Evolutionary conservation across 495 filamentous ascomycete genomes (phyloP), one percentile per base, ranked within the genome.

Genomic region (Talaromyces trachyspermus): DNA sequence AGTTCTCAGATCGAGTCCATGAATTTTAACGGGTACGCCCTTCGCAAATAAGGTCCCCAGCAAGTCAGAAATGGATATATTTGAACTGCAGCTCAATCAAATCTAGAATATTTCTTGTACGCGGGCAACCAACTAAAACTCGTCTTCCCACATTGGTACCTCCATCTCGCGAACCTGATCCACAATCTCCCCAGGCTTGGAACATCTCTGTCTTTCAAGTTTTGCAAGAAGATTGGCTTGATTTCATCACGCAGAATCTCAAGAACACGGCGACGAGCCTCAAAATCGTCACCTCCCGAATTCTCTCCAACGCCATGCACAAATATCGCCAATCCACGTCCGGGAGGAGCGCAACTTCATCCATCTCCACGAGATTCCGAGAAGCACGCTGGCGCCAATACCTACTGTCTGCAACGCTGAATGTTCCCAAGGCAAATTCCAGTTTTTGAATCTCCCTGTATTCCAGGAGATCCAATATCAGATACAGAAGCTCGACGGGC

Each of bases 171-270:
- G 27, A 30, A 30, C 27, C 27, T 30, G 27, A 7, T 30, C 27
- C 27, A 30, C 27, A 30, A 30, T 30, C 27, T 30, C 27, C 27
- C 22, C 38, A 42, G 38, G 20, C 38, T 42, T 22, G 38, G 38
- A 42, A 42, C 18, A 20, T 14, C 20, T 42, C 38, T 42, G 18
- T 42, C 20, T 19, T 42, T 42, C 38, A 42, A 11, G 38, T 42
- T 42, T 10, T 14, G 14, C 18, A 42, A 14, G n/a, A 20, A 42
- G 14, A 42, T 11, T 20, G 3, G 19, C 38, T 25, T 25, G 6
- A 42, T 42, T 30, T 30, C 27, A 23, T 42, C 38, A 42, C 38
- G 20, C 38, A 42, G 20, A 42, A 42, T 23, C 8, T 25, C 22
- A 42, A 18, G 38, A 11, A 42, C 38, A 42, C 23, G 19, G 38